Base-by-base conservation (phyloP, 2,329 filamentous ascomycete genomes). In the Cladosporium colombiae region DNA sequence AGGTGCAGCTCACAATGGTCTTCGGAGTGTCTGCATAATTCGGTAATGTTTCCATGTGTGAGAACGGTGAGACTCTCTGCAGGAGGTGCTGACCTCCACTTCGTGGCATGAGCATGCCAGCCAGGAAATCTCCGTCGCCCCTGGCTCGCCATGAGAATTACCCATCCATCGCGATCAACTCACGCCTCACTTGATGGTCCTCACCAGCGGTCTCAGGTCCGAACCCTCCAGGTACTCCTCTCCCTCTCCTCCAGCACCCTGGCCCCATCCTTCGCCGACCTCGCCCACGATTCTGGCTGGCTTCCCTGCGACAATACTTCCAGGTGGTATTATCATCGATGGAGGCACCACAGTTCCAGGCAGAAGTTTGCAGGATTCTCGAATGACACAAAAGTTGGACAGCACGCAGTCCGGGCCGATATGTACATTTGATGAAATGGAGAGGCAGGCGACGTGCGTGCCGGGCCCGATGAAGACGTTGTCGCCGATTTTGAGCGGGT, bases 271-370 rank as follows among this genome's bases (percentile, higher is more conserved):
- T 74, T 92, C 90, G 0, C 88, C 87, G 2, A 96, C 85, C 80
- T 96, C 92, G 1, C 91, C 92, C 4, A 96, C 85, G 57, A 96
- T 89, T 65, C 90, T 83, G 0, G 89, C 93, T 0, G 93, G 93
- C 74, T 86, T 83, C 0, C 93, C 93, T 0, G 89, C 94, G n/a
- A 99, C 93, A 64, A 98, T 87, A 64, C 89, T 93, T 76, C 95
- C 96, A 75, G 92, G 93, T 1, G 94, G 93, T 64, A 98, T 90
- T 27, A 98, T 92, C 89, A 96, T 96, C 67, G 92, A 90, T 0
- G 90, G 84, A 2, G 95, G 91, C 6, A 99, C 86, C 4, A 97
- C 89, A 0, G 91, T 88, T 33, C 90, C 90, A 67, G 97, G 92
- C 70, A 98, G 80, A 49, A 99, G 88, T 77, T 90, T 90, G 57